Evolutionary conservation across 2,329 filamentous ascomycete genomes (phyloP).

Genomic region (Ciborinia camelliae): DNA sequence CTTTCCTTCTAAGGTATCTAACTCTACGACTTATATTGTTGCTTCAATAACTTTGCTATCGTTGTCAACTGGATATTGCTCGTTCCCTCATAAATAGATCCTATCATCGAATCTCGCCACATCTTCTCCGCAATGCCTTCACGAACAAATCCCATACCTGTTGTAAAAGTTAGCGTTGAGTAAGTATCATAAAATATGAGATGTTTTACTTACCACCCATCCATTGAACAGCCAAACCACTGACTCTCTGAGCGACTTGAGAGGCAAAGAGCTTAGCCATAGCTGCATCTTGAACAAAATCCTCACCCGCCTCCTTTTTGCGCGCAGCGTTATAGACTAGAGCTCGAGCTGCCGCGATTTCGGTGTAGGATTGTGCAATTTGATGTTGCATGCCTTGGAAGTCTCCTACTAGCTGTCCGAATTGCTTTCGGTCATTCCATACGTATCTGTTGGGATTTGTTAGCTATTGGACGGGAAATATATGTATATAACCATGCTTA

Average conservation of each 20-base stretch:
- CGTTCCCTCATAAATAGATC: constrained; percentile 93
- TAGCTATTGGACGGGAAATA: constrained; percentile 20
- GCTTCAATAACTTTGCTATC: constrained; percentile 68
- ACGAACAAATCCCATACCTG: constrained; percentile 85
- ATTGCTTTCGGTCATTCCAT: constrained; percentile 98
- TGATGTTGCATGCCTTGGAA: constrained; percentile 99
- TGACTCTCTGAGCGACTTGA: constrained; percentile 86
- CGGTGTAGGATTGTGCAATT: constrained; percentile 90
- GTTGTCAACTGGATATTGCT: constrained; percentile 72
- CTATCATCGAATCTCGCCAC: constrained; percentile 97
- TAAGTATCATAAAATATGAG: background rate
- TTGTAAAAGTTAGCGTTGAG: constrained; percentile 1
- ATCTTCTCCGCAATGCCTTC: constrained; percentile 98
- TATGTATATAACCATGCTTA: constrained; percentile 40
- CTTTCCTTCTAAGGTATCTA: background rate
- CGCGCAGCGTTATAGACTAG: constrained; percentile 94
- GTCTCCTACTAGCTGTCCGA: constrained; percentile 86
- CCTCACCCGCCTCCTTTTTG: constrained; percentile 96
- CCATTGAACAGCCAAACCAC: constrained; percentile 89
- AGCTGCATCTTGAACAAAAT: constrained; percentile 92
- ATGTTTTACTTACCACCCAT: constrained; percentile 67
- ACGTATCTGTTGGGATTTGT: constrained; percentile 60
- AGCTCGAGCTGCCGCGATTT: constrained; percentile 86
- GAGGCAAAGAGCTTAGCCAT: constrained; percentile 97
- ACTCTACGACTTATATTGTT: constrained; percentile 57